Evolutionary conservation across 2,329 filamentous ascomycete species (phyloP).

Genomic region (Verticillium dahliae): DNA sequence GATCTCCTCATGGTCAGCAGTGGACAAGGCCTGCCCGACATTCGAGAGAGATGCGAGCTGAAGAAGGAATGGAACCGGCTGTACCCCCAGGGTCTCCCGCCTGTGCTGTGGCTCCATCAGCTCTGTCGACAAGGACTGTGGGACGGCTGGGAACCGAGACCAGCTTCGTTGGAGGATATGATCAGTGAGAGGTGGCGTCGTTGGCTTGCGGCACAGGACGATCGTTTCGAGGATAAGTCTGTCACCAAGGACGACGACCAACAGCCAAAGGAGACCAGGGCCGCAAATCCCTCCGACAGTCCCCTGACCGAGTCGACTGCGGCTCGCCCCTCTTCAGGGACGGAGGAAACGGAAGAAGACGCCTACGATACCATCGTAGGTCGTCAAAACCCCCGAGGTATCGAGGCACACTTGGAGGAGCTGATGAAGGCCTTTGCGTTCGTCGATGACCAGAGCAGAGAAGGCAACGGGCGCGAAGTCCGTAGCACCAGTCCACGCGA

Average conservation of each 20-base stretch:
- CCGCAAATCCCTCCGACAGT: neutral
- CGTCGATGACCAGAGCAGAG: neutral
- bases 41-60: slow-evolving; percentile 26
- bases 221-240: slow-evolving; percentile 3
- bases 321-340: neutral
- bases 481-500: neutral
- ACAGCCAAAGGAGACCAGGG: neutral
- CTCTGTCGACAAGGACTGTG: slow-evolving; percentile 12
- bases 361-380: neutral
- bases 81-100: slow-evolving; percentile 32
- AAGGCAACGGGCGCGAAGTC: neutral
- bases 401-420: neutral
- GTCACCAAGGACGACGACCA: neutral
- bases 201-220: slow-evolving; percentile 9
- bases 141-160: slow-evolving; percentile 11
- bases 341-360: neutral
- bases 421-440: neutral
- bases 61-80: slow-evolving; percentile 28
- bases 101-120: slow-evolving; percentile 31
- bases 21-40: slow-evolving; percentile 32
- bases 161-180: slow-evolving; percentile 6
- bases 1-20: slow-evolving; percentile 45
- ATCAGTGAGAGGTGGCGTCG: slow-evolving; percentile 10
- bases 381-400: neutral
- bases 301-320: neutral